Conservation (phyloP, 208 protist species). For the Leishmania tarentolae region DNA sequence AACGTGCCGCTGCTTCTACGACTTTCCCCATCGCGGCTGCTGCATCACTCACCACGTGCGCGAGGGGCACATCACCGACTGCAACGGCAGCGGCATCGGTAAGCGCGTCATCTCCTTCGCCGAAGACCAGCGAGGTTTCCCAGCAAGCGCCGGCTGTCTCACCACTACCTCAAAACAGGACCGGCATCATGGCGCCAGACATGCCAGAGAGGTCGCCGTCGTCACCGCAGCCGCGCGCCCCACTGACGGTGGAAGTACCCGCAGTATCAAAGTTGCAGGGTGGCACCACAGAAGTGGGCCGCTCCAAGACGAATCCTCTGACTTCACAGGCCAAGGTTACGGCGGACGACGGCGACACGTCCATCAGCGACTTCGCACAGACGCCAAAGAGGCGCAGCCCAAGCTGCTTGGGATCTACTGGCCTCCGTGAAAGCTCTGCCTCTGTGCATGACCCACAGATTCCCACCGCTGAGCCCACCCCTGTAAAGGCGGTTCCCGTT, state of each 20-base stretch:
- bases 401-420: slow-evolving; percentile 6
- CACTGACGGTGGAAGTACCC: background rate
- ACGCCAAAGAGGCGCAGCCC: slow-evolving; percentile 6
- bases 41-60: slow-evolving; percentile 4
- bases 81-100: slow-evolving; percentile 3
- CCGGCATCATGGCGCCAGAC: background rate
- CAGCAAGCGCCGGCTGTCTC: background rate
- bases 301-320: slow-evolving; percentile 22
- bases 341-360: background rate
- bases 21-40: background rate
- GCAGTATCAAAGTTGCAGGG: background rate
- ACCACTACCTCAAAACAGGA: background rate
- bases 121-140: background rate
- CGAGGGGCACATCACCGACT: background rate
- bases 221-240: background rate
- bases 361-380: background rate
- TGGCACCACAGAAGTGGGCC: background rate
- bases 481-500: slow-evolving; percentile 28
- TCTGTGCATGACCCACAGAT: slow-evolving; percentile 32
- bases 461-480: slow-evolving; percentile 45
- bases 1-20: background rate
- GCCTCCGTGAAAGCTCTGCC: slow-evolving; percentile 19
- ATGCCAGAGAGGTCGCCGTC: background rate
- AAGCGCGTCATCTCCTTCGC: background rate
- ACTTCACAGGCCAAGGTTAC: background rate